These are phyloP conservation scores for Annona squamosa DNA, from an alignment of 164 flowering plant species.

Conservation along the genomic window DNA sequence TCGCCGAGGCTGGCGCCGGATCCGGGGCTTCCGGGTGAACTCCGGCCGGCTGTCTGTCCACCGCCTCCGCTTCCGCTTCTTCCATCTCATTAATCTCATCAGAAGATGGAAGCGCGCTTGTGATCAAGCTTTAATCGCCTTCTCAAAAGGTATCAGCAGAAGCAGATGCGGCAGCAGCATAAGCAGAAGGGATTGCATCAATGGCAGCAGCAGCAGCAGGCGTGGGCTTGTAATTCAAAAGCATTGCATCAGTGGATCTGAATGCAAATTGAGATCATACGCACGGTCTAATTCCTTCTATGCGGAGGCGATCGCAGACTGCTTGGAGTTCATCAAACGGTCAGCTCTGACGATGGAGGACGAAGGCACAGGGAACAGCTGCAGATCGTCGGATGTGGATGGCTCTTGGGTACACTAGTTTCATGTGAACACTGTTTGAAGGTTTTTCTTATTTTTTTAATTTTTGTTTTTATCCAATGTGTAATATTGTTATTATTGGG, in stretches of 20 bases:
- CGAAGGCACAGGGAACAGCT: background rate
- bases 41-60: constrained; percentile 34
- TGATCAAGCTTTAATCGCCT: constrained; percentile 15
- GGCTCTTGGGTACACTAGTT: background rate
- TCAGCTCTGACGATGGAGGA: constrained; percentile 33
- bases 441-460: background rate
- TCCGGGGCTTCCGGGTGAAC: constrained; percentile 31
- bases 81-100: constrained; percentile 29
- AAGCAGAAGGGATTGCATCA: background rate
- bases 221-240: background rate
- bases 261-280: constrained; percentile 20
- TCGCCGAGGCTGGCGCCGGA: constrained; percentile 3
- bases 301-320: constrained; percentile 70
- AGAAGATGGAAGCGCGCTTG: constrained; percentile 30
- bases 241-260: background rate
- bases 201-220: background rate
- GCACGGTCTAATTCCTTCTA: constrained; percentile 56
- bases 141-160: constrained; percentile 13
- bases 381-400: background rate
- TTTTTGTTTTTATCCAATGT: background rate
- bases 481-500: background rate
- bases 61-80: constrained; percentile 25
- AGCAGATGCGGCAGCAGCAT: background rate
- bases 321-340: constrained; percentile 67
- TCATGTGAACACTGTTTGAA: background rate